Evolutionary conservation across 352 stramenopile species (phyloP).

Genomic region (Pythium pyrilobum): DNA sequence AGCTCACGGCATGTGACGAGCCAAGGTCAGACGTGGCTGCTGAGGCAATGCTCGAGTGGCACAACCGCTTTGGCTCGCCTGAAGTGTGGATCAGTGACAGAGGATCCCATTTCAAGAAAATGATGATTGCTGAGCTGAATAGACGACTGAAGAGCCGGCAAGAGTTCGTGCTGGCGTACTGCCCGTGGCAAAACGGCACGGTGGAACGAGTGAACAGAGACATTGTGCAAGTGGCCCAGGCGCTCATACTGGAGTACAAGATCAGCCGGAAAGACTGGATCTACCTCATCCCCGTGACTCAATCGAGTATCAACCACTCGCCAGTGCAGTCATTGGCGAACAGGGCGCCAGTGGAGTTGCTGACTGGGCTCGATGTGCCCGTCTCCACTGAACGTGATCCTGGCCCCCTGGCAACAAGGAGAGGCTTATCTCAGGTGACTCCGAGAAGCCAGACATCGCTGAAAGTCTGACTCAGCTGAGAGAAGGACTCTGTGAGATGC

Average conservation of each 20-base stretch:
- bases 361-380: conserved; percentile 11
- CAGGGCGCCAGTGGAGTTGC: conserved; percentile 17
- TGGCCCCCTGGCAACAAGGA: neutral
- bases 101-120: conserved; percentile 14
- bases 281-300: conserved; percentile 21
- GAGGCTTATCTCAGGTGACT: neutral
- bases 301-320: conserved; percentile 27
- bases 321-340: conserved; percentile 16
- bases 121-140: conserved; percentile 19
- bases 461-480: no score
- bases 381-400: neutral
- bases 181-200: conserved; percentile 29
- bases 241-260: conserved; percentile 23
- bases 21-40: conserved; percentile 14
- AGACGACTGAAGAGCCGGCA: conserved; percentile 16
- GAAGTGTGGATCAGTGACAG: conserved; percentile 7
- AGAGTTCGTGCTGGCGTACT: conserved; percentile 24
- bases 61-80: conserved; percentile 22
- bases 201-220: conserved; percentile 22
- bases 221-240: conserved; percentile 22
- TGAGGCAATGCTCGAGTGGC: conserved; percentile 17
- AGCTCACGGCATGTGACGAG: conserved; percentile 22
- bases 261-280: conserved; percentile 18
- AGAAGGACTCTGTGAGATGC: no score
- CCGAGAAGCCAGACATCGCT: no score